Base-by-base conservation (phyloP, 2,329 filamentous ascomycete genomes). In the Hypoxylon sp. region DNA sequence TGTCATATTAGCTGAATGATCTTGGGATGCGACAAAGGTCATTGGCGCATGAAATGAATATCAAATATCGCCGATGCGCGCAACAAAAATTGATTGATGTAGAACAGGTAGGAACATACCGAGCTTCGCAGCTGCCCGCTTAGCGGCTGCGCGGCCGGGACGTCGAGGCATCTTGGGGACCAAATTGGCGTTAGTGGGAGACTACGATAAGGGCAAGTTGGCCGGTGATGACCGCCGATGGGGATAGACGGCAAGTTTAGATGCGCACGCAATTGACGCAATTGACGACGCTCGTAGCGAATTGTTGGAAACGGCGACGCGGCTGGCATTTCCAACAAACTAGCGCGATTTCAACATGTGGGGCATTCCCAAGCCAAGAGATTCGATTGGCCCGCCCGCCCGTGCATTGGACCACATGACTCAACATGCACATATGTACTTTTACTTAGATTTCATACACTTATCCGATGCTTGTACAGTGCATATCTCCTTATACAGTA, bases 101-200 rank as follows among this genome's bases (percentile, higher is more conserved):
- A 31, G 7, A 14, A 55, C 17, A 11, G 22, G 35, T 17, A 20
- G 35, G 13, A 37, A 74, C 79, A 68, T 76, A 83, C 82, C 82
- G 46, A 84, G 77, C 31, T 81, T 82, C 33, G 81, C 80, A 46
- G 81, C 81, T 27, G 82, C 82, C 62, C 81, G 80, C 73, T 82
- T 80, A 48, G 82, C 82, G 50, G 82, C 82, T 30, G 82, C 82
- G 65, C 82, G 81, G 66, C 81, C 80, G 22, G 82, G 82, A 55
- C 82, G 79, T 46, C 79, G 79, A 72, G 76, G 78, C 78, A 78
- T 79, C 8, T 25, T 66, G 14, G 17, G 20, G 25, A 22, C 25
- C n/a, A 40, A 50, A 8, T 14, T 8, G 25, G 11, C 3, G 44
- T 14, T 20, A 27, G 13, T 14, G 3, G n/a, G 40, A 35, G 8